phyloP scores from a whole-genome alignment of 2,329 filamentous ascomycete genomes.

The Phaeosphaeriaceae sp. region DNA sequence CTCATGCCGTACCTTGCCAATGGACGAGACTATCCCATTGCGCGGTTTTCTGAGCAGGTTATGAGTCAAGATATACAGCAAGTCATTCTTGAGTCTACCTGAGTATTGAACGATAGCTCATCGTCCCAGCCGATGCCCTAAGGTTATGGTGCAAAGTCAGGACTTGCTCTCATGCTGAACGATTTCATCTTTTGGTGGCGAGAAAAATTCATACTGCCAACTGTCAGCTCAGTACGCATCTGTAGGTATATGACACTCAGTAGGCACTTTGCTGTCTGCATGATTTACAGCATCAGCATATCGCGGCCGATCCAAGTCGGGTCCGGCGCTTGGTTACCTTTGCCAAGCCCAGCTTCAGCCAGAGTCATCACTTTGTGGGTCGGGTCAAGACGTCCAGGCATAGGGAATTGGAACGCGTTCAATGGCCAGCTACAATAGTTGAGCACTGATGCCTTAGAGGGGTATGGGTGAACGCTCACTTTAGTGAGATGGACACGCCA shows the following conservation, averaged over 20 bases:
- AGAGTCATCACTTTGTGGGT: constrained; percentile 34
- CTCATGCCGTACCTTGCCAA: constrained; percentile 6
- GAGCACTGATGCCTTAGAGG: neutral
- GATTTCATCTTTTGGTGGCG: no score
- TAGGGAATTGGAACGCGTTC: constrained; percentile 22
- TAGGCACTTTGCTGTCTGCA: no score
- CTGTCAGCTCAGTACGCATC: no score
- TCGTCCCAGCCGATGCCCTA: constrained; percentile 26
- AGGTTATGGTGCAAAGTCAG: no score
- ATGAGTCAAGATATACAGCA: neutral
- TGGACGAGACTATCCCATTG: constrained; percentile 44
- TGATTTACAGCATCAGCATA: no score
- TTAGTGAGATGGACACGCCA: constrained; percentile 22
- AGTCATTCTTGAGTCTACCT: constrained; percentile 17
- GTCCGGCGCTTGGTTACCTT: neutral
- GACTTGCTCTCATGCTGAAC: no score
- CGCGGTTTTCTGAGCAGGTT: constrained; percentile 4
- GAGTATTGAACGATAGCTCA: constrained; percentile 36
- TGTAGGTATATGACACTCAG: no score
- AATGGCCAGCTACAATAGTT: constrained; percentile 18
- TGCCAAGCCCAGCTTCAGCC: no score
- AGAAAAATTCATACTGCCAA: neutral
- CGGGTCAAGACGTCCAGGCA: constrained; percentile 35
- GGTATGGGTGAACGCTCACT: constrained; percentile 8
- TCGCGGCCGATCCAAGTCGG: no score